Conservation (phyloP, 192 early-diverging fungal species). For the Coemansia aciculifera region DNA sequence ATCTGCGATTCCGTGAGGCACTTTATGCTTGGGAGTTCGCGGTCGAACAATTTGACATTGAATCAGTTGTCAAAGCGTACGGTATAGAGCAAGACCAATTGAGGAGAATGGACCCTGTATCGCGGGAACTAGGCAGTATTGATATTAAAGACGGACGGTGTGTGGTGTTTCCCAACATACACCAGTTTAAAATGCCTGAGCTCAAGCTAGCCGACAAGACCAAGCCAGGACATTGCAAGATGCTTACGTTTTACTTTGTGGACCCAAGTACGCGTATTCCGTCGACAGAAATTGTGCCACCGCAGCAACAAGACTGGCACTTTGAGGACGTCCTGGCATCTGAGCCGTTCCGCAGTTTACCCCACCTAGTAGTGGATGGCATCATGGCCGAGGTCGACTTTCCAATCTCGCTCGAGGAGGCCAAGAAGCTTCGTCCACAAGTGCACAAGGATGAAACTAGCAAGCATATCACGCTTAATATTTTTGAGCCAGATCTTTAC, state of each 20-base stretch:
- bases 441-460: slow-evolving; percentile 48
- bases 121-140: slow-evolving; percentile 7
- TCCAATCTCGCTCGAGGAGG: too few relatives aligned
- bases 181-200: slow-evolving; percentile 63
- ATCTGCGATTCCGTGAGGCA: too few relatives aligned
- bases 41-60: background rate
- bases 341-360: too few relatives aligned
- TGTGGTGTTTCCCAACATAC: slow-evolving; percentile 69
- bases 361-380: too few relatives aligned
- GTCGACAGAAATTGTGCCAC: slow-evolving; percentile 62
- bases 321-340: background rate
- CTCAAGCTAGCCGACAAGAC: slow-evolving; percentile 62
- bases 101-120: background rate
- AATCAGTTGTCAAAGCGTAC: background rate
- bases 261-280: slow-evolving; percentile 58
- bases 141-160: slow-evolving; percentile 57
- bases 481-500: slow-evolving; percentile 16
- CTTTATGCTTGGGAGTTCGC: background rate
- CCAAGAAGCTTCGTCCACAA: too few relatives aligned
- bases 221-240: slow-evolving; percentile 64
- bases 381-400: too few relatives aligned
- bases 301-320: slow-evolving; percentile 61
- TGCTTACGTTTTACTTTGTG: slow-evolving; percentile 70
- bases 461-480: background rate
- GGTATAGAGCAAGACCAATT: slow-evolving; percentile 44